Percentiles rank a stretch among this genome's conserved stretches.
phyloP scores from a whole-genome alignment of 2,329 filamentous ascomycete species.

The Hysterium pulicare region DNA sequence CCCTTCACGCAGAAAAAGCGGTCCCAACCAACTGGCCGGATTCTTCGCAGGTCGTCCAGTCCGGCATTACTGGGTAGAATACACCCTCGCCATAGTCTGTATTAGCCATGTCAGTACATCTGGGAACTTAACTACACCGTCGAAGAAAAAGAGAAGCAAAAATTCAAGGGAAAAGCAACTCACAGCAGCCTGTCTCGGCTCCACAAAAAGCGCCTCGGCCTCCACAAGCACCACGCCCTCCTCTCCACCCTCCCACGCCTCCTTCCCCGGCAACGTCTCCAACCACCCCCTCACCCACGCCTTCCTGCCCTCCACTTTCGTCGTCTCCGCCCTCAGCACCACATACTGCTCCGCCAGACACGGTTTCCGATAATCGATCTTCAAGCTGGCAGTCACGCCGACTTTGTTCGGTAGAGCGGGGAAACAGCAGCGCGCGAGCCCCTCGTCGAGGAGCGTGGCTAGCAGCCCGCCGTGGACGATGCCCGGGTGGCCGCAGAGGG shows the following conservation, averaged over 20 bases:
- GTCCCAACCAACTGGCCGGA: too few species aligned
- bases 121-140: too few species aligned
- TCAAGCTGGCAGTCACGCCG: constrained; percentile 82
- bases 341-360: constrained; percentile 72
- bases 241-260: constrained; percentile 39
- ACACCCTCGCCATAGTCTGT: background rate
- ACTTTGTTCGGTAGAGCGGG: constrained; percentile 81
- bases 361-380: constrained; percentile 76
- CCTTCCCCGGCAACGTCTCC: constrained; percentile 59
- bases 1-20: too few species aligned
- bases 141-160: background rate
- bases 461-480: constrained; percentile 88
- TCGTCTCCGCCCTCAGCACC: constrained; percentile 74
- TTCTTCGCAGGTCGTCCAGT: too few species aligned
- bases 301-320: constrained; percentile 86
- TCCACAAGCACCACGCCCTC: constrained; percentile 68
- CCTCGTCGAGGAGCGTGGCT: constrained; percentile 91
- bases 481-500: constrained; percentile 84
- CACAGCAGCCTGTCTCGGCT: constrained; percentile 71
- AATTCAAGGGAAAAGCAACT: background rate
- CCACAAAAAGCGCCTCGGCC: constrained; percentile 82
- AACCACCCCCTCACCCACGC: constrained; percentile 89
- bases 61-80: background rate
- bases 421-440: constrained; percentile 83
- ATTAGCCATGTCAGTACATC: too few species aligned